Percentiles rank a stretch among this genome's conserved stretches.
Evolutionary conservation across 345 rosid species (phyloP).

Genomic region (Gynandropsis gynandra): DNA sequence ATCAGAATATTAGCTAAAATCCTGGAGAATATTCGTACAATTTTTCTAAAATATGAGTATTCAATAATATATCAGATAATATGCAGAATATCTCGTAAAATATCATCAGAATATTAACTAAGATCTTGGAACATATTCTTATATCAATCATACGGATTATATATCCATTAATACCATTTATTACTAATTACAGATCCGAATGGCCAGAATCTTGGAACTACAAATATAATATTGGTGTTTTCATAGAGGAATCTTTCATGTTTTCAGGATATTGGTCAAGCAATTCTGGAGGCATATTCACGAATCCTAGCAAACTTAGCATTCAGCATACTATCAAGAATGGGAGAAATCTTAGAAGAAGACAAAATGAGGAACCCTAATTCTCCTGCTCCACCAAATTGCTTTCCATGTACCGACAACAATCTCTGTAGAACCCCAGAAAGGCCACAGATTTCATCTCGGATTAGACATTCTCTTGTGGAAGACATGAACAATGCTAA

Average conservation of each 20-base stretch:
- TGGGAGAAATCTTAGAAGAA: slow-evolving; percentile 63
- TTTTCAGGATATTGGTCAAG: slow-evolving; percentile 65
- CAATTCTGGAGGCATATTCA: slow-evolving; percentile 70
- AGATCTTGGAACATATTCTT: too few relatives aligned
- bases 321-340: slow-evolving; percentile 49
- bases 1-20: too few relatives aligned
- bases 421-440: background rate
- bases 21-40: too few relatives aligned
- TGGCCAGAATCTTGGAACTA: background rate
- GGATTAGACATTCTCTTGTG: slow-evolving; percentile 2
- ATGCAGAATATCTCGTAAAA: too few relatives aligned
- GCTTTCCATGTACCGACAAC: slow-evolving; percentile 27
- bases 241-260: background rate
- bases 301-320: slow-evolving; percentile 65
- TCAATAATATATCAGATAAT: too few relatives aligned
- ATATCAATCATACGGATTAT: too few relatives aligned
- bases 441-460: slow-evolving; percentile 10
- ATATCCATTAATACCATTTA: background rate
- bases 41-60: too few relatives aligned
- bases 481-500: slow-evolving; percentile 4
- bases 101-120: too few relatives aligned
- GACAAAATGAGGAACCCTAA: slow-evolving; percentile 47
- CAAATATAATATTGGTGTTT: background rate
- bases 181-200: background rate
- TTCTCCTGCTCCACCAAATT: slow-evolving; percentile 33